Percentiles rank a stretch among this genome's conserved stretches.
These are phyloP conservation scores for Monosporascus ibericus DNA, from an alignment of 2,329 filamentous ascomycete genomes.

Conservation along the genomic window DNA sequence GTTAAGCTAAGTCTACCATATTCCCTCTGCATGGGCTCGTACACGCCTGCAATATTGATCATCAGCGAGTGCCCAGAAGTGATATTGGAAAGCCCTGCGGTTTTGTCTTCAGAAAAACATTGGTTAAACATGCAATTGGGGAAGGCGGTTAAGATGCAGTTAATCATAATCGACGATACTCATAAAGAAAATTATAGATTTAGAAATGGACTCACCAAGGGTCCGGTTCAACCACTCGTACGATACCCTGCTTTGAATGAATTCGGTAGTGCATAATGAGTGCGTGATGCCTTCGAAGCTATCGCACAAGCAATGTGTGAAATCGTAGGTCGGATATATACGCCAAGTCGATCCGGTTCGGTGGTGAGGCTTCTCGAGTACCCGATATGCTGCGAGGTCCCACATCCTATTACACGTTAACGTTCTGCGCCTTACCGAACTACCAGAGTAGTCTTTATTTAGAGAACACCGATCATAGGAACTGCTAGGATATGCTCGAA, in stretches of 20 bases:
- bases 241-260: slow-evolving; percentile 74
- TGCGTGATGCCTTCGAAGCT: slow-evolving; percentile 90
- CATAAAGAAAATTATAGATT: too few relatives aligned
- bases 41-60: slow-evolving; percentile 45
- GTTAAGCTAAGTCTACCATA: slow-evolving; percentile 68
- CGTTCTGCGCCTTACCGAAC: neutral
- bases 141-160: too few relatives aligned
- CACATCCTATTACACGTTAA: slow-evolving; percentile 42
- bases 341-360: slow-evolving; percentile 79
- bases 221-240: slow-evolving; percentile 88
- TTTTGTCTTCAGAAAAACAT: too few relatives aligned
- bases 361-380: slow-evolving; percentile 66
- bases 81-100: too few relatives aligned
- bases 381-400: slow-evolving; percentile 88
- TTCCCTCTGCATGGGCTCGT: slow-evolving; percentile 91
- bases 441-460: too few relatives aligned
- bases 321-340: slow-evolving; percentile 94
- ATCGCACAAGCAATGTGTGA: slow-evolving; percentile 85
- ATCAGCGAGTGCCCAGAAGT: too few relatives aligned
- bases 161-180: too few relatives aligned
- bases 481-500: too few relatives aligned
- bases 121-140: too few relatives aligned
- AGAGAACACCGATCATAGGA: too few relatives aligned
- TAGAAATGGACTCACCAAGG: slow-evolving; percentile 36
- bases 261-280: slow-evolving; percentile 89